A percentile compares a stretch with the other conserved stretches of the same genome.
Evolutionary conservation across 2,329 filamentous ascomycete genomes (phyloP).

Genomic region (Alternaria postmessia): DNA sequence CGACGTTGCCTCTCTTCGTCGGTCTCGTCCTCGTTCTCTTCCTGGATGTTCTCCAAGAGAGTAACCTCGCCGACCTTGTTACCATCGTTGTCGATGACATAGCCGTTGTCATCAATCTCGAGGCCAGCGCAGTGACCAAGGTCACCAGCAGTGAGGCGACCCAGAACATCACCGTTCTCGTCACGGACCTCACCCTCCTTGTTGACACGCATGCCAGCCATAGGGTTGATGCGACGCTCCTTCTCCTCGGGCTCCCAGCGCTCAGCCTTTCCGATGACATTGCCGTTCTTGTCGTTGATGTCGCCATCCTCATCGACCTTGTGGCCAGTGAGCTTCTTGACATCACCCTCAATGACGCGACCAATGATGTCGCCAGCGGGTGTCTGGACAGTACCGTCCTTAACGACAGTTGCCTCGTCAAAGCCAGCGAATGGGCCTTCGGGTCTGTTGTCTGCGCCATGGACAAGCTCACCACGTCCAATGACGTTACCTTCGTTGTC

Average conservation of each 20-base stretch:
- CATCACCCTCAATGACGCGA: slow-evolving; percentile 59
- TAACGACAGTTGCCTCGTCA: slow-evolving; percentile 63
- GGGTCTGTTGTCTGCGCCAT: slow-evolving; percentile 58
- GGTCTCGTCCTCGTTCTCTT: slow-evolving; percentile 62
- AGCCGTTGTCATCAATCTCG: slow-evolving; percentile 62
- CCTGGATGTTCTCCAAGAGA: slow-evolving; percentile 67
- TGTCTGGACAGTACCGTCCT: slow-evolving; percentile 64
- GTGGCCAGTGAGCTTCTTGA: slow-evolving; percentile 61
- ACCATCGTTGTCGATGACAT: slow-evolving; percentile 63
- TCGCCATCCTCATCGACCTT: slow-evolving; percentile 62
- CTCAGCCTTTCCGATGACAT: slow-evolving; percentile 61
- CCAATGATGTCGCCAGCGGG: slow-evolving; percentile 57
- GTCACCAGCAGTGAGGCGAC: slow-evolving; percentile 60
- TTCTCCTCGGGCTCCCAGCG: slow-evolving; percentile 63
- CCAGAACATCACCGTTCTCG: slow-evolving; percentile 60
- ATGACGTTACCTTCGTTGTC: slow-evolving; percentile 69
- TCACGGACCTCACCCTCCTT: slow-evolving; percentile 63
- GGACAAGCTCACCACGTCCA: slow-evolving; percentile 65
- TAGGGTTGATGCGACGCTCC: slow-evolving; percentile 65
- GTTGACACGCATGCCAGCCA: slow-evolving; percentile 64
- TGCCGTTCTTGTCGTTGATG: slow-evolving; percentile 63
- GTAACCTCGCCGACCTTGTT: slow-evolving; percentile 71
- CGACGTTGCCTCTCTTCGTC: slow-evolving; percentile 56
- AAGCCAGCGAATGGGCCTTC: slow-evolving; percentile 69
- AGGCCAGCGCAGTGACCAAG: slow-evolving; percentile 62